These are phyloP conservation scores for Plasmodium chabaudi DNA, from an alignment of 169 alveolate genomes.

Conservation along the genomic window DNA sequence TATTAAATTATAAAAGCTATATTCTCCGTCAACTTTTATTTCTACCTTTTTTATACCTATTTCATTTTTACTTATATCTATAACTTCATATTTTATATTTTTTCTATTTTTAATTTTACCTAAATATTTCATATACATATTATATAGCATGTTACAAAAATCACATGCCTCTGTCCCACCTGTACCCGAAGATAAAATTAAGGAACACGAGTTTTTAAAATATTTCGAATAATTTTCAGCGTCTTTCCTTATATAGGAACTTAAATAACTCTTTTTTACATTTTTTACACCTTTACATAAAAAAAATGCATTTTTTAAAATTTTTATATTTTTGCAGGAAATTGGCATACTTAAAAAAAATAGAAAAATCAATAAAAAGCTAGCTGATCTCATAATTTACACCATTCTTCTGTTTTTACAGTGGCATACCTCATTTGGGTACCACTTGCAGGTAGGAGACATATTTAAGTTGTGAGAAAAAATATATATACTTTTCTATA, in stretches of 20 bases:
- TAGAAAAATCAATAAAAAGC: constrained; percentile 4
- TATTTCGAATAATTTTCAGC: constrained; percentile 65
- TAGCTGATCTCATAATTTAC: constrained; percentile 17
- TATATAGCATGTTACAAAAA: constrained; percentile 80
- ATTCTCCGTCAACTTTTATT: constrained; percentile 82
- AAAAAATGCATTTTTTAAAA: constrained; percentile 10
- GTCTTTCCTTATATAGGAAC: constrained; percentile 59
- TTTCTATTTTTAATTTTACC: constrained; percentile 71
- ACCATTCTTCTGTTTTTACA: not conserved
- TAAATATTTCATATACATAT: constrained; percentile 84
- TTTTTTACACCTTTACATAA: constrained; percentile 20
- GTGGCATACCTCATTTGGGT: not conserved
- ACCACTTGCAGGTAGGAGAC: no score
- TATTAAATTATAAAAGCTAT: constrained; percentile 82
- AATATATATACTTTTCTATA: no score
- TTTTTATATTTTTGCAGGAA: constrained; percentile 18
- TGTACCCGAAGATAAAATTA: constrained; percentile 78
- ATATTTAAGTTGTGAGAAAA: no score
- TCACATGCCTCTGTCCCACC: constrained; percentile 88
- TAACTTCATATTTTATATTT: constrained; percentile 68
- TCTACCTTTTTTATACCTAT: constrained; percentile 82
- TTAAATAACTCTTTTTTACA: constrained; percentile 18
- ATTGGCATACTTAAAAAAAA: constrained; percentile 33
- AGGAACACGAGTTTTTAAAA: constrained; percentile 70
- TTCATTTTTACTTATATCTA: constrained; percentile 79